Percentiles rank a stretch among this genome's conserved stretches.
Conservation (phyloP, 176 grass and related monocot species). For the Zea luxurians region DNA sequence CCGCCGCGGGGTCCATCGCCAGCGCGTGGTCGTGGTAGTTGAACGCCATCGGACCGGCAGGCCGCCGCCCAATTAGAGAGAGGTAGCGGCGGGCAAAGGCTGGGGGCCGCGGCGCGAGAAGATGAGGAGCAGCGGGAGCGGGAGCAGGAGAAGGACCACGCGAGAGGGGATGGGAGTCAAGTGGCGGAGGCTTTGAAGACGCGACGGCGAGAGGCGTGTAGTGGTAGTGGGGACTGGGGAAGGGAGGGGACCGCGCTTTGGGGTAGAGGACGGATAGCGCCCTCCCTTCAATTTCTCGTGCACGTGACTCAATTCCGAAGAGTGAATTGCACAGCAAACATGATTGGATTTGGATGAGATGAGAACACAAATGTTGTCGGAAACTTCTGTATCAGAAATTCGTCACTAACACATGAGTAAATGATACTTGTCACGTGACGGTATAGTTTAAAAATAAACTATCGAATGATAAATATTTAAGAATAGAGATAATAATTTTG, state of each 20-base stretch:
- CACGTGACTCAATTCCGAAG: conserved; percentile 36
- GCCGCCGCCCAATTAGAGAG: background rate
- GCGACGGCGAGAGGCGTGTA: background rate
- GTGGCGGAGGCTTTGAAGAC: conserved; percentile 23
- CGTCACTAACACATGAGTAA: too few relatives aligned
- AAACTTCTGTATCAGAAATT: background rate
- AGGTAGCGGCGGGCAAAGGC: background rate
- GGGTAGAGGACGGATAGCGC: conserved; percentile 16
- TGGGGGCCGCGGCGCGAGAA: background rate
- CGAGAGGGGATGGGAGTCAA: conserved; percentile 10
- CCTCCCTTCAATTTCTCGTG: background rate
- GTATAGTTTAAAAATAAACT: too few relatives aligned
- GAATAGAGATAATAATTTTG: too few relatives aligned
- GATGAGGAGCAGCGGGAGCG: background rate
- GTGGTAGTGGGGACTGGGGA: background rate
- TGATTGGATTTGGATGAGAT: background rate
- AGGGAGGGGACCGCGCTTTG: conserved; percentile 7
- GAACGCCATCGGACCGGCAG: conserved; percentile 40
- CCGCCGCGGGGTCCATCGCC: conserved; percentile 41
- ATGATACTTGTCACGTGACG: too few relatives aligned
- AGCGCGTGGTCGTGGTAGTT: conserved; percentile 54
- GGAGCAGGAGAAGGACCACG: conserved; percentile 7
- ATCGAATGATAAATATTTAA: too few relatives aligned
- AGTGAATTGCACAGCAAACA: background rate
- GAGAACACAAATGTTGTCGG: background rate